These are phyloP conservation scores for Elymus sibiricus DNA, from an alignment of 176 grass and related monocot species.

Conservation along the genomic window DNA sequence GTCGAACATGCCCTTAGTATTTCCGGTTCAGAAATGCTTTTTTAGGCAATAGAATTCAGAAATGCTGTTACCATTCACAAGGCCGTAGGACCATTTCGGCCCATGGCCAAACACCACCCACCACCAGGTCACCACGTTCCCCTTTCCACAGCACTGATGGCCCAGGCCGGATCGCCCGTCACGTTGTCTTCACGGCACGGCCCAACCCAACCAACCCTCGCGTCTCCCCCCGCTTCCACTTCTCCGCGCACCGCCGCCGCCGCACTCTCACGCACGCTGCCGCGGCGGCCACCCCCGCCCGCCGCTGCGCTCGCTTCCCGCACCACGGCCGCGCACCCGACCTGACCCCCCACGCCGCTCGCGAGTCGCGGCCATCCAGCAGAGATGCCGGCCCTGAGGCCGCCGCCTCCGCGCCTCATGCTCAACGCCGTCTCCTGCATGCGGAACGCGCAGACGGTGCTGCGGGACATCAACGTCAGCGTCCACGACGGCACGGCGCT, in stretches of 20 bases:
- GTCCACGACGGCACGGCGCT: slow-evolving; percentile 85
- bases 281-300: not conserved
- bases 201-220: not conserved
- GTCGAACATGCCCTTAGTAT: too few species aligned
- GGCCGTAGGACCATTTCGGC: too few species aligned
- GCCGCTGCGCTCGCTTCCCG: not conserved
- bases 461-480: slow-evolving; percentile 80
- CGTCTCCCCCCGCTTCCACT: not conserved
- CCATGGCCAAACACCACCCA: too few species aligned
- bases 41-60: too few species aligned
- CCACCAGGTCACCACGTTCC: too few species aligned
- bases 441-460: slow-evolving; percentile 84
- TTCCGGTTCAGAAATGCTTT: too few species aligned
- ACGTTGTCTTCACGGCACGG: not conserved
- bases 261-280: not conserved
- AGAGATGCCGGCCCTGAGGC: slow-evolving; percentile 51
- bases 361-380: not conserved
- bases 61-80: too few species aligned
- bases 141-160: not conserved
- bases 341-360: not conserved
- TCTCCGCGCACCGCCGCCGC: slow-evolving; percentile 8
- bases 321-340: not conserved
- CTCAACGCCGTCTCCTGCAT: slow-evolving; percentile 87
- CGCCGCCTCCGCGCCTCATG: slow-evolving; percentile 67
- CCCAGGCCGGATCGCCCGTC: not conserved